Base-by-base conservation (phyloP, 495 filamentous ascomycete genomes). In the Hyaloscypha finlandica region DNA sequence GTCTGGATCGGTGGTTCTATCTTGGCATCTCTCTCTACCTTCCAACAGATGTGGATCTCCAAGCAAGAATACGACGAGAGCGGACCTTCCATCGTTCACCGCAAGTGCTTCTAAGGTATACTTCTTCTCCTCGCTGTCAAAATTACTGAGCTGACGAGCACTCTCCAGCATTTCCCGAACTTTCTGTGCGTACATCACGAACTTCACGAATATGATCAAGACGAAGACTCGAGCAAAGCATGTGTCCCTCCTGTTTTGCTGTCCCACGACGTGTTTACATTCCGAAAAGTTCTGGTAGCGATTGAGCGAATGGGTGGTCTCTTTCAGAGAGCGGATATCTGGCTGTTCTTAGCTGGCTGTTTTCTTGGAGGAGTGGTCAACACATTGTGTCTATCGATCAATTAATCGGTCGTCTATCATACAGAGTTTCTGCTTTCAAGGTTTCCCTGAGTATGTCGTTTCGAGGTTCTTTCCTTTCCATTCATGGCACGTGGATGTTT, bases 21-120 rank as follows among this genome's bases (percentile, higher is more conserved):
- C 80, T 84, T 99, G 78, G 95, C 95, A 71, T 99, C 95, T 70
- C 92, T 99, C 71, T 99, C 95, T 67, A 98, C 95, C 83, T 98
- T 98, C 93, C 95, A 99, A 85, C 95, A 98, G 86, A 99, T 99
- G 96, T 99, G 95, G 95, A 98, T 99, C 90, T 99, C 95, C 71
- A 99, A 99, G 92, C 95, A 99, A 86, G 95, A 98, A 87, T 98
- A 98, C 88, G 95, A 99, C 84, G 95, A 99, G 91, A 93, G 89
- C 80, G 95, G 95, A 81, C 95, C 95, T 75, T 97, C 93, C 74
- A 98, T 99, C 78, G 95, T 99, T 74, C 95, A 99, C 90, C 94
- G 95, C 92, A 99, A 99, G 92, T 99, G 93, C 91, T 97, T 97
- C 90, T 97, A 97, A 96, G 88, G 88, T 88, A 79, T 73, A 71